Conservation (phyloP, 2,329 filamentous ascomycete species). For the Cladophialophora immunda region DNA sequence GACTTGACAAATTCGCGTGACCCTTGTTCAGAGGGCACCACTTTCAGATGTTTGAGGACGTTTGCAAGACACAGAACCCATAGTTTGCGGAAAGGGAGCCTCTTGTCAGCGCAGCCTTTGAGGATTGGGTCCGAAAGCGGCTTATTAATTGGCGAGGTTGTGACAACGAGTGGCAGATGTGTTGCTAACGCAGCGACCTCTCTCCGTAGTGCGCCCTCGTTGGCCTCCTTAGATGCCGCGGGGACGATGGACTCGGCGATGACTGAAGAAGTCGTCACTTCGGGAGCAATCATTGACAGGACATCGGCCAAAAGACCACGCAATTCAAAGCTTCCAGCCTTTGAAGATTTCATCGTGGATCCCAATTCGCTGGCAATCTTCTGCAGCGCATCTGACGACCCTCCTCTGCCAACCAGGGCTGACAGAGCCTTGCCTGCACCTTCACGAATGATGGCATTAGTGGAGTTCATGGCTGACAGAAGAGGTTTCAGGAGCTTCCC, state of each 20-base stretch:
- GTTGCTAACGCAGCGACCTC: constrained; percentile 76
- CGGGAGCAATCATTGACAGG: constrained; percentile 71
- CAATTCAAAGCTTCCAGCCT: constrained; percentile 85
- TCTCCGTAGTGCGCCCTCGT: constrained; percentile 79
- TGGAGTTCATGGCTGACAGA: constrained; percentile 90
- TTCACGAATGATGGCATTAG: constrained; percentile 77
- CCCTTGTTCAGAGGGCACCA: constrained; percentile 53
- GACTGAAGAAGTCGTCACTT: constrained; percentile 69
- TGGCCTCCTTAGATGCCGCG: constrained; percentile 83
- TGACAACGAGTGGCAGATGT: constrained; percentile 70
- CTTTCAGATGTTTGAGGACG: constrained; percentile 32
- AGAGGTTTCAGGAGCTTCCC: constrained; percentile 83
- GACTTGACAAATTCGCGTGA: constrained; percentile 58
- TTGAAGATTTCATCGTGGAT: constrained; percentile 80
- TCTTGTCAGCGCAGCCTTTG: constrained; percentile 89
- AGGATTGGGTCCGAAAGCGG: constrained; percentile 73
- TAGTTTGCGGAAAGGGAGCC: constrained; percentile 75
- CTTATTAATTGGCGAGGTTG: constrained; percentile 71
- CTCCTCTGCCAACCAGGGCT: constrained; percentile 70
- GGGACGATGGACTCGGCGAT: constrained; percentile 72
- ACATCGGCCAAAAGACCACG: constrained; percentile 84
- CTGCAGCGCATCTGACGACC: constrained; percentile 65
- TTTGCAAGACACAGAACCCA: constrained; percentile 70
- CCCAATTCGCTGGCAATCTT: constrained; percentile 81
- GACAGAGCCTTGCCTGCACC: constrained; percentile 80